Evolutionary conservation across 2,329 filamentous ascomycete species (phyloP), one percentile per base, ranked within the genome.

Genomic region (Tolypocladium paradoxum): DNA sequence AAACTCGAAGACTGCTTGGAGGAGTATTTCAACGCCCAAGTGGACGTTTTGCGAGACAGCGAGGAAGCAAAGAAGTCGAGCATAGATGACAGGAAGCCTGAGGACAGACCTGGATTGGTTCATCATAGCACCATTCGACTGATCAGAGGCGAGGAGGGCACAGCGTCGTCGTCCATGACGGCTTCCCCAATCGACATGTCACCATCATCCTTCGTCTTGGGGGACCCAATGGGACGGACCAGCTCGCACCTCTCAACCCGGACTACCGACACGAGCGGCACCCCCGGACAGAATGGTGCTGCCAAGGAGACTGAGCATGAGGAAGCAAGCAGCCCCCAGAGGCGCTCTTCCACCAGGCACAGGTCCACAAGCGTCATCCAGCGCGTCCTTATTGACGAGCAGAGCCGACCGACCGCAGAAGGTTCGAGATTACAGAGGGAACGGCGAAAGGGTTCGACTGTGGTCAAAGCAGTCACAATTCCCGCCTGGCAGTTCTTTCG

Each of bases 401-500:
- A 76, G 31, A 73, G 73, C 6, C 71, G 71, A n/a, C 62, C 74
- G 4, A 64, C 70, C 5, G 70, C 73, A 38, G 65, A 70, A 16
- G 62, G 66, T 18, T 72, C 65, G 16, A 62, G 76, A 33, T 65
- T 74, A 40, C 70, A 73, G 56, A 73, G 66, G 66, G 70, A 59
- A 68, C 73, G 62, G 67, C 65, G 60, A 65, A 76, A 64, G 68
- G 74, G 60, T 11, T 79, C 77, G 14, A 76, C 72, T 2, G 74
- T 76, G 53, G 76, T 72, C 60, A 96, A 92, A 64, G 91, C 95
- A 62, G 87, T 97, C 16, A 85, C 92, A 54, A 96, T 97, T 74
- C 92, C 92, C 37, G 93, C 93, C 2, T 97, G 91, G 90, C 92
- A 96, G 63, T 96, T 97, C 64, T 97, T 96, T 71, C 90, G 88